Conservation (phyloP, 2,329 filamentous ascomycete species). For the Clonostachys rhizophaga region DNA sequence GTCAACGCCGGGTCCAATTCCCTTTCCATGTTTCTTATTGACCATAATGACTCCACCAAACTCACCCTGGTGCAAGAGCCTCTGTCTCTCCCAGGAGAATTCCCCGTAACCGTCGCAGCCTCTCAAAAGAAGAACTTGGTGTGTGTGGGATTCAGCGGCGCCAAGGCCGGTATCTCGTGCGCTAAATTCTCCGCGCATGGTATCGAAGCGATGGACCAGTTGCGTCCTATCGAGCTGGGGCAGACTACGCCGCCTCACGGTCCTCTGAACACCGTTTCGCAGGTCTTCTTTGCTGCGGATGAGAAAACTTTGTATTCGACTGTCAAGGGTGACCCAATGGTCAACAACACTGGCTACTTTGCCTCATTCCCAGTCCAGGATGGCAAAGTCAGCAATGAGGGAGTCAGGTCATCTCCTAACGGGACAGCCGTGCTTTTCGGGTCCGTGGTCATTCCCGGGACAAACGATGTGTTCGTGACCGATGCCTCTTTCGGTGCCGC, state of each 20-base stretch:
- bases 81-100: constrained; percentile 38
- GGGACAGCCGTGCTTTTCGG: constrained; percentile 58
- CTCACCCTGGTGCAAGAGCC: constrained; percentile 38
- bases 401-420: constrained; percentile 32
- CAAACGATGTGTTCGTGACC: constrained; percentile 43
- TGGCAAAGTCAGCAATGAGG: neutral
- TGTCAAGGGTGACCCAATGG: constrained; percentile 53
- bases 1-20: constrained; percentile 21
- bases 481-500: constrained; percentile 55
- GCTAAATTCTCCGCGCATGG: constrained; percentile 26
- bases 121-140: constrained; percentile 34
- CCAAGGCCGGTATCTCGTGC: constrained; percentile 38
- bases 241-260: constrained; percentile 56
- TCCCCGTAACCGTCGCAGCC: constrained; percentile 45
- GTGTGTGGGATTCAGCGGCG: constrained; percentile 40
- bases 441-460: constrained; percentile 35
- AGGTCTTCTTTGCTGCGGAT: constrained; percentile 54
- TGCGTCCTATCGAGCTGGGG: constrained; percentile 40
- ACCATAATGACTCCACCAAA: constrained; percentile 30
- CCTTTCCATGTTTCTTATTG: constrained; percentile 26
- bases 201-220: constrained; percentile 34
- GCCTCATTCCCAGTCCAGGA: constrained; percentile 29
- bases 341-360: constrained; percentile 53
- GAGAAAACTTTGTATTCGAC: constrained; percentile 45
- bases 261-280: constrained; percentile 54